A percentile compares a stretch with the other conserved stretches of the same genome.
These are phyloP conservation scores for Aspergillus hiratsukae DNA, from an alignment of 2,329 filamentous ascomycete species.

Conservation along the genomic window DNA sequence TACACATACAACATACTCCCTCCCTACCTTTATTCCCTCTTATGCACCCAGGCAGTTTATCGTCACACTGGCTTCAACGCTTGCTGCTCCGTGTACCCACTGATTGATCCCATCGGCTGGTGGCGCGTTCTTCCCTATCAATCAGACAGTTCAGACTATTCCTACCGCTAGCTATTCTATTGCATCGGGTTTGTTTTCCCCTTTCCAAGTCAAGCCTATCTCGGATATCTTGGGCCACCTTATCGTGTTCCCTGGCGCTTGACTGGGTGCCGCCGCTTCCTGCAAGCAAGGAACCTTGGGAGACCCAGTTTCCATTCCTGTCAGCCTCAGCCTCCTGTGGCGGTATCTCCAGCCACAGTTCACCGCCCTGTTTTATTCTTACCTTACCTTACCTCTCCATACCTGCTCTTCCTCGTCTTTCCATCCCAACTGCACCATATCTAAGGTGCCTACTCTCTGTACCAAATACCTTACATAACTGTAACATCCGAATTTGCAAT, in stretches of 20 bases:
- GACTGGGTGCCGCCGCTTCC: slow-evolving; percentile 11
- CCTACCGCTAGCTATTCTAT: neutral
- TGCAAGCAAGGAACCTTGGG: slow-evolving; percentile 17
- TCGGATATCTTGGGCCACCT: neutral
- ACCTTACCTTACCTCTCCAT: neutral
- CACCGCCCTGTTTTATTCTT: neutral
- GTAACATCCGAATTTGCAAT: too few relatives aligned
- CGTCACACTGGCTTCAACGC: neutral
- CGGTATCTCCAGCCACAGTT: slow-evolving; percentile 12
- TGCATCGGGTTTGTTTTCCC: neutral
- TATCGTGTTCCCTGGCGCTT: neutral
- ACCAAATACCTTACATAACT: too few relatives aligned
- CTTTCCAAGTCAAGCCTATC: neutral
- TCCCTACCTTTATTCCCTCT: neutral
- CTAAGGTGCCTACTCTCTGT: too few relatives aligned
- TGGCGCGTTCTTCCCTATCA: neutral
- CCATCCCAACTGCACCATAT: too few relatives aligned
- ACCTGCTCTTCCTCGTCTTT: too few relatives aligned
- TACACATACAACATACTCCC: too few relatives aligned
- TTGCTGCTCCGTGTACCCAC: slow-evolving; percentile 11
- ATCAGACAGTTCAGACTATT: neutral
- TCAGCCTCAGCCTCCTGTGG: slow-evolving; percentile 13
- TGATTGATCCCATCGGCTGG: slow-evolving; percentile 18
- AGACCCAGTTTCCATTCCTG: neutral
- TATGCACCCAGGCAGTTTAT: slow-evolving; percentile 10